Conservation (phyloP, 2,329 filamentous ascomycete genomes). For the Diplodia corticola region DNA sequence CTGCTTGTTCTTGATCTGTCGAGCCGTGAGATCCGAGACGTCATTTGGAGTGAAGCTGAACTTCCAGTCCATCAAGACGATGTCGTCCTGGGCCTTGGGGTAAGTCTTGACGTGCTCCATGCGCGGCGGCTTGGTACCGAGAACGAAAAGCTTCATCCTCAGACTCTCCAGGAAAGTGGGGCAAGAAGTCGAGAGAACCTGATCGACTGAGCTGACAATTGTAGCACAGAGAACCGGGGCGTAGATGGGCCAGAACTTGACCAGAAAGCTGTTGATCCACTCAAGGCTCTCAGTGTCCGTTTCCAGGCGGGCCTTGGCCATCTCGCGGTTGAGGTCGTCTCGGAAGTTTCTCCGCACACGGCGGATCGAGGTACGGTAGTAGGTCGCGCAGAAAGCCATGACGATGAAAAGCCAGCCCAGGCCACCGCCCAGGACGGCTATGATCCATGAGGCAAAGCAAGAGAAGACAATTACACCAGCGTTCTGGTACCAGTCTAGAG, state of each 20-base stretch:
- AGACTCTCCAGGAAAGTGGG: slow-evolving; percentile 91
- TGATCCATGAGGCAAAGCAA: slow-evolving; percentile 84
- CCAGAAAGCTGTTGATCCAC: slow-evolving; percentile 98
- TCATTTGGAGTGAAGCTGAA: slow-evolving; percentile 99
- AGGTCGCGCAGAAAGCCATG: slow-evolving; percentile 89
- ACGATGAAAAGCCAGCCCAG: slow-evolving; percentile 90
- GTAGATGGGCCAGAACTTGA: slow-evolving; percentile 99
- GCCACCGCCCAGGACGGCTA: slow-evolving; percentile 86
- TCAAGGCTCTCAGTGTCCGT: slow-evolving; percentile 90
- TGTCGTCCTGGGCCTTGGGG: slow-evolving; percentile 90
- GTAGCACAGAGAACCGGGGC: slow-evolving; percentile 90
- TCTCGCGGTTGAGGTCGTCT: slow-evolving; percentile 87
- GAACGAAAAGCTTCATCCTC: slow-evolving; percentile 87
- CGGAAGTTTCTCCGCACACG: slow-evolving; percentile 93
- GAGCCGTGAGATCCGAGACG: slow-evolving; percentile 82
- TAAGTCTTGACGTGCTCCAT: slow-evolving; percentile 99
- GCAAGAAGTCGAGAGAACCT: slow-evolving; percentile 89
- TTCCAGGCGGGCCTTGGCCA: slow-evolving; percentile 83
- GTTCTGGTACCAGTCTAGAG: slow-evolving; percentile 94
- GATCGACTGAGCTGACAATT: slow-evolving; percentile 90
- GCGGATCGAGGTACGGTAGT: slow-evolving; percentile 93
- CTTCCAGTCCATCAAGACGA: slow-evolving; percentile 99
- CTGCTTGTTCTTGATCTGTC: slow-evolving; percentile 90
- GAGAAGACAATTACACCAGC: slow-evolving; percentile 91
- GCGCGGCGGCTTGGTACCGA: slow-evolving; percentile 91